A percentile compares a stretch with the other conserved stretches of the same genome.
phyloP scores from a whole-genome alignment of 306 rosid genomes.

The Vigna trinervia region DNA sequence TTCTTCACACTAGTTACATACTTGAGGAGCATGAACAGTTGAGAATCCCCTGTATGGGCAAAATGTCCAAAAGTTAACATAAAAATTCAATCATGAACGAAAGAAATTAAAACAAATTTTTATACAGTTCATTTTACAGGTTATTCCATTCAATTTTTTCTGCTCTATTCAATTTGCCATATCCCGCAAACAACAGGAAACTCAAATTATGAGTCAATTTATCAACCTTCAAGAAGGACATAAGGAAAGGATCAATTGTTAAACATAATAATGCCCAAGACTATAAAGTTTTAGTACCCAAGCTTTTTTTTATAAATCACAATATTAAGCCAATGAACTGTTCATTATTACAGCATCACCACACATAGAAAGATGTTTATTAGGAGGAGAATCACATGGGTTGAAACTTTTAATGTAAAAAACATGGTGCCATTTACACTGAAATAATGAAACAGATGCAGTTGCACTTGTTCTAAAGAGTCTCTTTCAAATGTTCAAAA shows the following conservation, averaged over 20 bases:
- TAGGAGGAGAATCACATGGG: conserved; percentile 52
- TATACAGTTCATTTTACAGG: conserved; percentile 62
- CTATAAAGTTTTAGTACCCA: background rate
- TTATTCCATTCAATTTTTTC: conserved; percentile 88
- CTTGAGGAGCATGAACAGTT: conserved; percentile 85
- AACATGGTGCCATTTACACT: conserved; percentile 39
- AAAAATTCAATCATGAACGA: conserved; percentile 37
- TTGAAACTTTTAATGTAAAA: conserved; percentile 34
- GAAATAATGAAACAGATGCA: conserved; percentile 51
- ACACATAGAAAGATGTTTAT: conserved; percentile 18
- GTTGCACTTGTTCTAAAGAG: conserved; percentile 46
- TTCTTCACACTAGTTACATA: conserved; percentile 78
- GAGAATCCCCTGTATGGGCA: conserved; percentile 80
- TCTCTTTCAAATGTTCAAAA: conserved; percentile 55
- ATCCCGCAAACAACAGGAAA: conserved; percentile 54
- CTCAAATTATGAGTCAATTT: conserved; percentile 65
- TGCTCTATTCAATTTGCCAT: conserved; percentile 58
- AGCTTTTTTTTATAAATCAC: conserved; percentile 7
- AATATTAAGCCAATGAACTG: conserved; percentile 31
- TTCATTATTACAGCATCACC: conserved; percentile 27
- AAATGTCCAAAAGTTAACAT: conserved; percentile 23
- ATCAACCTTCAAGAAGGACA: conserved; percentile 72
- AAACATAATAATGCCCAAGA: conserved; percentile 10
- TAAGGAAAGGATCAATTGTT: conserved; percentile 15
- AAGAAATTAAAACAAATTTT: conserved; percentile 29